These are phyloP conservation scores for Pyronema omphalodes DNA, from an alignment of 495 filamentous ascomycete genomes.

Conservation along the genomic window DNA sequence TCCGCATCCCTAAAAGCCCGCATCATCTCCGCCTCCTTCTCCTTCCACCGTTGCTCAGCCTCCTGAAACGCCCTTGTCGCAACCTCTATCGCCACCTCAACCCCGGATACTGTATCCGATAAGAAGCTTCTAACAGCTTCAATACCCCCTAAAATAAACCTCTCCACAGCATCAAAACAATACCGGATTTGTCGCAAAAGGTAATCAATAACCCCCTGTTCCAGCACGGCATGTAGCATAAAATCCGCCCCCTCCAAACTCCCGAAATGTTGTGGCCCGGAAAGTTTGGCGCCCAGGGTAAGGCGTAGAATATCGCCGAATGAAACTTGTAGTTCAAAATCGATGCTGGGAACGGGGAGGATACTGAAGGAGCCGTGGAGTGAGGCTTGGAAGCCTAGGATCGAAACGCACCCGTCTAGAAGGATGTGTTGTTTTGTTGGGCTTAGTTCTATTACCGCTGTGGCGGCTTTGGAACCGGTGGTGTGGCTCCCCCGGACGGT, in stretches of 20 bases:
- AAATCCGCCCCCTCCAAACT: conserved; percentile 9
- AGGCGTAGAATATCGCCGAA: conserved; percentile 11
- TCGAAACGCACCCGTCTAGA: conserved; percentile 6
- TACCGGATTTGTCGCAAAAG: conserved; percentile 4
- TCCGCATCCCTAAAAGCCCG: conserved; percentile 1
- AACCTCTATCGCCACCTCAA: conserved; percentile 1
- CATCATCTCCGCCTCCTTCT: conserved; percentile 5
- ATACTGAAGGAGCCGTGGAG: conserved; percentile 8
- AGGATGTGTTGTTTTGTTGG: conserved; percentile 12
- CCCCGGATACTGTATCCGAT: conserved; percentile 2
- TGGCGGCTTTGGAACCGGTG: not conserved
- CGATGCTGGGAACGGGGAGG: conserved; percentile 10
- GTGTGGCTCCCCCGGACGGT: too few species aligned
- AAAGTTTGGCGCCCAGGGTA: conserved; percentile 3
- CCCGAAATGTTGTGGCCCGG: conserved; percentile 7
- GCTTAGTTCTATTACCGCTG: conserved; percentile 11
- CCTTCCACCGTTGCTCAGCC: conserved; percentile 1
- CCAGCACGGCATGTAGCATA: conserved; percentile 8
- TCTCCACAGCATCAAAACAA: conserved; percentile 5
- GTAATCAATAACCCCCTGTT: conserved; percentile 12
- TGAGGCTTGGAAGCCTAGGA: conserved; percentile 10
- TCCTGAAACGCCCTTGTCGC: not conserved
- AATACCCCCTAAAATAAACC: conserved; percentile 4
- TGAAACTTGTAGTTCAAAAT: conserved; percentile 7
- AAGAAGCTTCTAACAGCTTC: conserved; percentile 10